A percentile compares a stretch with the other conserved stretches of the same genome.
Conservation (phyloP, 352 stramenopile genomes). For the Phytophthora pseudosyringae region DNA sequence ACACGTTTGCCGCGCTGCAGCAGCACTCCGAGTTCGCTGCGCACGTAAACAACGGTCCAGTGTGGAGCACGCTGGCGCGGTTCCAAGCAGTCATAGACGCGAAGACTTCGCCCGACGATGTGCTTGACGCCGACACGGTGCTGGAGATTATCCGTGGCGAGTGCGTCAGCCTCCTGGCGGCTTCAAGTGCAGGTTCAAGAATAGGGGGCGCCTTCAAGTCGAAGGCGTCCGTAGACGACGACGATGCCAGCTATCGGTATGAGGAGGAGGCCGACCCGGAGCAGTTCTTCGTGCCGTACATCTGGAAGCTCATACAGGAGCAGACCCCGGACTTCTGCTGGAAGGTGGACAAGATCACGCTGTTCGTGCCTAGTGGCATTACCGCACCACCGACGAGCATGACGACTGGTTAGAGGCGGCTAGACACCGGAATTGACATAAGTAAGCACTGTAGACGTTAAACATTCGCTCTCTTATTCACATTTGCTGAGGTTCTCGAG, state of each 20-base stretch:
- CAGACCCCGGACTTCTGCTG: slow-evolving; percentile 82
- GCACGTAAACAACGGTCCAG: slow-evolving; percentile 63
- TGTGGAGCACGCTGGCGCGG: slow-evolving; percentile 69
- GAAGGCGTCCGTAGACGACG: slow-evolving; percentile 36
- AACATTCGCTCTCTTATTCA: slow-evolving; percentile 34
- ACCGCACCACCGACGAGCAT: slow-evolving; percentile 18
- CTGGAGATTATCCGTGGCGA: slow-evolving; percentile 72
- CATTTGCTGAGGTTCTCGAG: slow-evolving; percentile 31
- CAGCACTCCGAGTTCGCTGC: slow-evolving; percentile 63
- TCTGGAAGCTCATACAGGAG: slow-evolving; percentile 79
- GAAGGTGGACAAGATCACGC: slow-evolving; percentile 83
- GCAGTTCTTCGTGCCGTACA: slow-evolving; percentile 82
- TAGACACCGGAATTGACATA: background rate
- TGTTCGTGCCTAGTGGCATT: slow-evolving; percentile 52
- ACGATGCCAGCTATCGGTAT: slow-evolving; percentile 82
- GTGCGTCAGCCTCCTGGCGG: slow-evolving; percentile 70
- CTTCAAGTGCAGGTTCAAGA: slow-evolving; percentile 37
- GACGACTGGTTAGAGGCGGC: slow-evolving; percentile 18
- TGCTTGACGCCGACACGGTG: slow-evolving; percentile 73
- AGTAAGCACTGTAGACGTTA: slow-evolving; percentile 20
- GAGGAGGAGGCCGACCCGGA: slow-evolving; percentile 75
- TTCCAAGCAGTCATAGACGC: slow-evolving; percentile 71
- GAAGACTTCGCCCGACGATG: slow-evolving; percentile 54
- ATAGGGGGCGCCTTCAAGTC: slow-evolving; percentile 17
- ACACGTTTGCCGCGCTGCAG: slow-evolving; percentile 63